These are phyloP conservation scores for Hemileccinum hortonii DNA, from an alignment of 1,284 basidiomycete genomes.

Conservation along the genomic window DNA sequence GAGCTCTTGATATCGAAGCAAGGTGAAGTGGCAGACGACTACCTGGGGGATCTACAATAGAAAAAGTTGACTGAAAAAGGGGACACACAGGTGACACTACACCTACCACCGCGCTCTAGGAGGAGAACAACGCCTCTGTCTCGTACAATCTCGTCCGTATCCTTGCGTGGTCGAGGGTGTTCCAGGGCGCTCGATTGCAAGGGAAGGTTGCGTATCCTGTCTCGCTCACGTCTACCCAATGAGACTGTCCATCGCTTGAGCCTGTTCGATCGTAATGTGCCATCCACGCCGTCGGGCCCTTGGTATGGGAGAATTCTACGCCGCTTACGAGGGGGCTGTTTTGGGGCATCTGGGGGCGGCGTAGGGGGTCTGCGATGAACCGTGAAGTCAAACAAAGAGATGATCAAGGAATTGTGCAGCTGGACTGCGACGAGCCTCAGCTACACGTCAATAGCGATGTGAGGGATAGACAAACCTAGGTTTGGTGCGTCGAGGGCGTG, in stretches of 20 bases:
- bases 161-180: conserved; percentile 41
- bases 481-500: conserved; percentile 60
- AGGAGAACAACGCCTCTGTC: conserved; percentile 66
- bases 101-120: conserved; percentile 61
- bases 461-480: conserved; percentile 45
- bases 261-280: conserved; percentile 58
- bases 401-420: conserved; percentile 77
- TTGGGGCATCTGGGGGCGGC: conserved; percentile 57
- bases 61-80: not conserved
- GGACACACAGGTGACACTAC: not conserved
- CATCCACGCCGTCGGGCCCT: conserved; percentile 53
- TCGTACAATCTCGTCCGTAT: conserved; percentile 65
- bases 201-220: conserved; percentile 58
- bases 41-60: conserved; percentile 59
- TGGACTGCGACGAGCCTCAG: conserved; percentile 49
- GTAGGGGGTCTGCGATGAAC: conserved; percentile 64
- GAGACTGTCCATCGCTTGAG: conserved; percentile 76
- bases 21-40: conserved; percentile 68
- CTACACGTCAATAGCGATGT: conserved; percentile 1
- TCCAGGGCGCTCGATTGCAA: conserved; percentile 42
- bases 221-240: conserved; percentile 69
- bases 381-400: conserved; percentile 76
- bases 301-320: conserved; percentile 68
- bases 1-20: conserved; percentile 64
- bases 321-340: conserved; percentile 70